Conservation (phyloP, 495 filamentous ascomycete species). For the Hyaloscypha hepaticicola region DNA sequence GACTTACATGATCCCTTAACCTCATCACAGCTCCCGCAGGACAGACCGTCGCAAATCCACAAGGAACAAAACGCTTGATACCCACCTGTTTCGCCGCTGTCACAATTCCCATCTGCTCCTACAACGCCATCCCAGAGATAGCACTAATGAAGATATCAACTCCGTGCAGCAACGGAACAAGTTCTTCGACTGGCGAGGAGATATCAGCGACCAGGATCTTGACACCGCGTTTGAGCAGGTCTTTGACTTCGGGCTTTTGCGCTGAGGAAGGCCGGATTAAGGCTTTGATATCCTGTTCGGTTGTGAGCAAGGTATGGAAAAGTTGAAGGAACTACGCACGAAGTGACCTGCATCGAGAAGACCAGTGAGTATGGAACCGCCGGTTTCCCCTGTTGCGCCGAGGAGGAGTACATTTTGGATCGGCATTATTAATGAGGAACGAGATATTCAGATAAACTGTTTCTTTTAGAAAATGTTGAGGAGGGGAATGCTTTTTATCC, state of each 20-base stretch:
- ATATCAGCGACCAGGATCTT: conserved; percentile 49
- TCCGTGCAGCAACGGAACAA: conserved; percentile 41
- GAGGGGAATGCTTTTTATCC: no score
- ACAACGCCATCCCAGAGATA: conserved; percentile 48
- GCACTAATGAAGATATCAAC: conserved; percentile 54
- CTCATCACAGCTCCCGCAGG: conserved; percentile 42
- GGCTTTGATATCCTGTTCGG: conserved; percentile 46
- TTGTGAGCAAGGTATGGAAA: not conserved
- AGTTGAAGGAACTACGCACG: conserved; percentile 16
- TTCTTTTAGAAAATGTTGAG: no score
- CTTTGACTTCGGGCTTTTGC: conserved; percentile 45
- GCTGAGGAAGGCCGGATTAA: conserved; percentile 49
- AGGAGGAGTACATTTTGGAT: conserved; percentile 30
- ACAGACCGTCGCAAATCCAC: conserved; percentile 49
- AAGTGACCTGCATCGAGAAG: conserved; percentile 30
- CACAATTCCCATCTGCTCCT: conserved; percentile 50
- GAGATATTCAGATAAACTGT: no score
- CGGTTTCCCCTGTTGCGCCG: conserved; percentile 39
- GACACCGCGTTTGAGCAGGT: conserved; percentile 46
- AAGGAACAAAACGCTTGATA: conserved; percentile 59
- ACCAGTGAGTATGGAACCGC: conserved; percentile 33
- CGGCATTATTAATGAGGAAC: not conserved
- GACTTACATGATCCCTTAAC: conserved; percentile 36
- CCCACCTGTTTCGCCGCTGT: conserved; percentile 55
- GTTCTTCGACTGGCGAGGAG: conserved; percentile 44